Evolutionary conservation across 805 yeast species (phyloP).

Genomic region (Wickerhamomyces ciferrii): DNA sequence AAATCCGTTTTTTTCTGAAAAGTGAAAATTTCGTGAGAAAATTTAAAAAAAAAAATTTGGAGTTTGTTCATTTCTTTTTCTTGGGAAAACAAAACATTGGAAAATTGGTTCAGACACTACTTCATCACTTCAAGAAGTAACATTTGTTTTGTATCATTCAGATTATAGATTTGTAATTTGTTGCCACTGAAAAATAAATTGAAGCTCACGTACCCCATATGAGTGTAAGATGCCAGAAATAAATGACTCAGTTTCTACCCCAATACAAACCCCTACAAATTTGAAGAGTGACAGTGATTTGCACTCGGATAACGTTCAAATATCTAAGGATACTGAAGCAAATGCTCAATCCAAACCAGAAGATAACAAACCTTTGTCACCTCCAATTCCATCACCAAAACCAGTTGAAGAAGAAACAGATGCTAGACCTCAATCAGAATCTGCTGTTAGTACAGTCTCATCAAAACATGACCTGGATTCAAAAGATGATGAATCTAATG

Average conservation of each 20-base stretch:
- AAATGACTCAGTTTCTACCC: constrained; percentile 8
- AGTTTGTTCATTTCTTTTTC: constrained; percentile 2
- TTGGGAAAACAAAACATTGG: not conserved
- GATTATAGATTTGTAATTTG: not conserved
- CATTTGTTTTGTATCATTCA: not conserved
- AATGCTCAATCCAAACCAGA: not conserved
- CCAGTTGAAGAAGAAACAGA: constrained; percentile 25
- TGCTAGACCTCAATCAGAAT: not conserved
- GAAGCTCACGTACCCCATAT: not conserved
- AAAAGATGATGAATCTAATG: constrained; percentile 1
- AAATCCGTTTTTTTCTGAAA: constrained; percentile 5
- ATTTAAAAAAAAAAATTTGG: not conserved
- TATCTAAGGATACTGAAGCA: not conserved
- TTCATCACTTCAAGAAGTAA: not conserved
- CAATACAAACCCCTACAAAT: constrained; percentile 8
- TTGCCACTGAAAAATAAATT: not conserved
- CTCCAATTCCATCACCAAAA: constrained; percentile 38
- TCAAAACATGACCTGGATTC: constrained; percentile 18
- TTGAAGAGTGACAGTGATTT: not conserved
- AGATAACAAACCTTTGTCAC: constrained; percentile 34
- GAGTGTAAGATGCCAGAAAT: constrained; percentile 4
- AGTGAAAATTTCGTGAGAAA: not conserved
- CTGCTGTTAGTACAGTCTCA: not conserved
- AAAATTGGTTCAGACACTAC: not conserved
- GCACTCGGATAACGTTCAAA: not conserved